Conservation (phyloP, 306 rosid species). For the Abrus pulchellus region DNA sequence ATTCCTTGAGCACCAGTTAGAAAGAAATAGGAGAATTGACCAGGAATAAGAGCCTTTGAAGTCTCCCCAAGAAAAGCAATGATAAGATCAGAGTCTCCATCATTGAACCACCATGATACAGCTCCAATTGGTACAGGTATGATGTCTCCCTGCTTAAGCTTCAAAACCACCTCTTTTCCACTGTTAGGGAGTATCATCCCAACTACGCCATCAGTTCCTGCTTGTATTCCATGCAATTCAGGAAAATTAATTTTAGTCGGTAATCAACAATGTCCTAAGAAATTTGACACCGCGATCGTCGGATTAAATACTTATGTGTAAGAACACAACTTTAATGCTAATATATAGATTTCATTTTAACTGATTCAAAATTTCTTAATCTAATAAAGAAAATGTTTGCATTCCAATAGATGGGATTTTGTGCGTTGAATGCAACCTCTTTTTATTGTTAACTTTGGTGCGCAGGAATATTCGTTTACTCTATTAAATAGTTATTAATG, state of each 20-base stretch:
- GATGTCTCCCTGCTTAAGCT: constrained; percentile 62
- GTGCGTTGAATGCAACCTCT: too few relatives aligned
- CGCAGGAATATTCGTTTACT: too few relatives aligned
- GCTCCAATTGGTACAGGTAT: constrained; percentile 63
- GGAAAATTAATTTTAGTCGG: neutral
- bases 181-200: constrained; percentile 54
- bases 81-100: constrained; percentile 57
- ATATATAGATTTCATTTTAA: too few relatives aligned
- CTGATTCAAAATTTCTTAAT: too few relatives aligned
- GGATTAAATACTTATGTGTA: too few relatives aligned
- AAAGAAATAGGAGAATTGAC: constrained; percentile 62
- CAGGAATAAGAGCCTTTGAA: constrained; percentile 51
- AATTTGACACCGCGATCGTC: too few relatives aligned
- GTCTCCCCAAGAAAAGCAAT: constrained; percentile 67
- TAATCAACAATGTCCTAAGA: too few relatives aligned
- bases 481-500: too few relatives aligned
- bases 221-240: neutral
- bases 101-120: constrained; percentile 84
- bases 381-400: too few relatives aligned
- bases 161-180: constrained; percentile 58
- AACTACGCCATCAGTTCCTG: constrained; percentile 62
- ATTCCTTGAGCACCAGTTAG: constrained; percentile 56
- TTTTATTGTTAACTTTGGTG: too few relatives aligned
- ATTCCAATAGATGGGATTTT: too few relatives aligned
- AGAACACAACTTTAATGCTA: too few relatives aligned